A percentile compares a stretch with the other conserved stretches of the same genome.
phyloP scores from a whole-genome alignment of 306 rosid genomes.

The Amphicarpaea edgeworthii region DNA sequence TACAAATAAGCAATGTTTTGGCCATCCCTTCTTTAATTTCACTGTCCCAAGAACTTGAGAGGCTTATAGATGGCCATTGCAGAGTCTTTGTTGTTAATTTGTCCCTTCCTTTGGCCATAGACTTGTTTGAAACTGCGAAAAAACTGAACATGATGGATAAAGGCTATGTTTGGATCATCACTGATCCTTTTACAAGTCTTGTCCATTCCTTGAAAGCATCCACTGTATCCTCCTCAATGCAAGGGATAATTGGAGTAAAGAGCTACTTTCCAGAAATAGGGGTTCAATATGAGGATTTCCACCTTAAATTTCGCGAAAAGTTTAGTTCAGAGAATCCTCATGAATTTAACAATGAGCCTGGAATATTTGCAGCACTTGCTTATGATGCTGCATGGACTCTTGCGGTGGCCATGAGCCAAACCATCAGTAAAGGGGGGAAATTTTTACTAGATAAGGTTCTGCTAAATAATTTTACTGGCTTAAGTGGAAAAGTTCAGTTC shows the following conservation, averaged over 20 bases:
- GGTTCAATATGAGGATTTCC: conserved; percentile 33
- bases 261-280: conserved; percentile 43
- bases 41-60: conserved; percentile 52
- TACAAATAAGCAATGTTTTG: conserved; percentile 39
- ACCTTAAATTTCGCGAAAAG: conserved; percentile 34
- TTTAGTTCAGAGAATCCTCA: conserved; percentile 47
- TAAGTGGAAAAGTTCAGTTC: conserved; percentile 46
- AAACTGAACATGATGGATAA: conserved; percentile 60
- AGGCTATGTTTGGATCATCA: conserved; percentile 66
- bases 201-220: conserved; percentile 62
- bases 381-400: conserved; percentile 58
- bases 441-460: conserved; percentile 47
- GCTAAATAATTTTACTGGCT: conserved; percentile 41
- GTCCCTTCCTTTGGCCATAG: conserved; percentile 50
- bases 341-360: conserved; percentile 56
- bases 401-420: conserved; percentile 50
- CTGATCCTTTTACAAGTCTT: conserved; percentile 58
- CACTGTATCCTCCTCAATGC: conserved; percentile 52
- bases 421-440: conserved; percentile 20
- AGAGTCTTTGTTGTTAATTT: conserved; percentile 54
- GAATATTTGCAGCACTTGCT: conserved; percentile 55
- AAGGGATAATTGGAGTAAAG: conserved; percentile 62
- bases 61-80: conserved; percentile 46
- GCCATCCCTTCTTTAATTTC: conserved; percentile 53
- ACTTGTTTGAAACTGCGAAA: conserved; percentile 50